These are phyloP conservation scores for Alternaria infectoria DNA, from an alignment of 2,329 filamentous ascomycete species.

Conservation along the genomic window DNA sequence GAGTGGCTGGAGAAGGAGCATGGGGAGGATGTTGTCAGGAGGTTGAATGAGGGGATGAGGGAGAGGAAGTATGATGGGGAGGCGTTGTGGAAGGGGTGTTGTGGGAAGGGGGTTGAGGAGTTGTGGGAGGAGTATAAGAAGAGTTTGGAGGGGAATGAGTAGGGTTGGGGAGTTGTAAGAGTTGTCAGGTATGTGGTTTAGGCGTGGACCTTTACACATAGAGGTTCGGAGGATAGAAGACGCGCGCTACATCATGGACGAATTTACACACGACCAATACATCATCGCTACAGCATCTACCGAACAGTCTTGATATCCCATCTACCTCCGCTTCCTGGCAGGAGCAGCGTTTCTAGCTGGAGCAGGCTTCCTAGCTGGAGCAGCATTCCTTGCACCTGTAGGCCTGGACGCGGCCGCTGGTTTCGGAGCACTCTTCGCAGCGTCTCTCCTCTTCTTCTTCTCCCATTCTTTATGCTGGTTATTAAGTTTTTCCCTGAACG, in stretches of 20 bases:
- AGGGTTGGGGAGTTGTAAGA: neutral
- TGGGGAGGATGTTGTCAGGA: conserved; percentile 58
- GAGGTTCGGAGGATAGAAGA: neutral
- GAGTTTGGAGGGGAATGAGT: conserved; percentile 44
- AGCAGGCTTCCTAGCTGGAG: neutral
- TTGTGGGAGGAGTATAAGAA: conserved; percentile 77
- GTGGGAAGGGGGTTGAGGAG: conserved; percentile 69
- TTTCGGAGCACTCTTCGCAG: neutral
- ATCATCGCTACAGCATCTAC: neutral
- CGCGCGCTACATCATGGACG: neutral
- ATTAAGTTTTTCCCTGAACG: neutral
- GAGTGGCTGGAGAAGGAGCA: conserved; percentile 78
- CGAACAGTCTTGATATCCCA: neutral
- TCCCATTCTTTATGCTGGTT: neutral
- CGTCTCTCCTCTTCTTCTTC: neutral
- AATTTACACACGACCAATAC: neutral
- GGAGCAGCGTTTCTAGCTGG: neutral
- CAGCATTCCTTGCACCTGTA: neutral
- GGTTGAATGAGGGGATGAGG: conserved; percentile 71
- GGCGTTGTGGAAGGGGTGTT: conserved; percentile 70
- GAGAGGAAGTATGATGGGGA: conserved; percentile 68
- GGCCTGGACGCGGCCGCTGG: neutral
- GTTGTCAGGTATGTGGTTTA: neutral
- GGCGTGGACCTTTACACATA: neutral
- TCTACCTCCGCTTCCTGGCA: neutral